Evolutionary conservation across 139 green algal genomes (phyloP), one percentile per base, ranked within the genome.

Genomic region (Auxenochlorella protothecoides): DNA sequence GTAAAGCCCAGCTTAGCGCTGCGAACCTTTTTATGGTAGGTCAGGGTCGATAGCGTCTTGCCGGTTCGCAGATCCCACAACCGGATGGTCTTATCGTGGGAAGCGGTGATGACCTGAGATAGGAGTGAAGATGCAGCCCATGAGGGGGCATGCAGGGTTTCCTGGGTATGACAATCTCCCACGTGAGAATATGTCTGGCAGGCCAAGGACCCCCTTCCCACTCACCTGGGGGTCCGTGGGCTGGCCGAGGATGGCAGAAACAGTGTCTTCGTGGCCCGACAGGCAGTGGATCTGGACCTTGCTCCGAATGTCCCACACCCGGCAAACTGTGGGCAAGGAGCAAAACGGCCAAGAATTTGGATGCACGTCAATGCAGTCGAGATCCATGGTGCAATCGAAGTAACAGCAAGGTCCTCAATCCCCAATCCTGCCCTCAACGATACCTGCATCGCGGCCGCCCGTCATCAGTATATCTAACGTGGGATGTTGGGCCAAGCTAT

Each of bases 281-380:
- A 98, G 83, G 68, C 84, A 89, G 76, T 91, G 89, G 55, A 96
- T 87, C 78, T 97, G 90, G 66, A 81, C 76, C 83, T 96, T 95
- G 59, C 89, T 97, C 65, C 95, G 87, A 84, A 98, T 97, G 89
- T 99, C 95, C 95, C 95, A 99, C 68, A 99, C 90, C 12, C 95
- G 81, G 77, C 88, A 94, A 16, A 88, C 87, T 68, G 80, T 44
- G 27, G 27, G 27, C 27, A 44, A 44, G 27, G 27, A 44, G 27
- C 27, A 44, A 44, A 44, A 44, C 27, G 27, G 27, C 27, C 27
- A 44, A 44, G 27, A 44, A 44, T 44, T 44, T 44, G 27, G 27
- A 44, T 1, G 27, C 27, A 44, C 27, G 27, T 44, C 27, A 44
- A 44, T 44, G 27, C 27, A 44, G 27, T 44, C 27, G 27, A 44